Evolutionary conservation across 768 basidiomycete species (phyloP), one percentile per base, ranked within the genome.

Genomic region (Tylopilus felleus): DNA sequence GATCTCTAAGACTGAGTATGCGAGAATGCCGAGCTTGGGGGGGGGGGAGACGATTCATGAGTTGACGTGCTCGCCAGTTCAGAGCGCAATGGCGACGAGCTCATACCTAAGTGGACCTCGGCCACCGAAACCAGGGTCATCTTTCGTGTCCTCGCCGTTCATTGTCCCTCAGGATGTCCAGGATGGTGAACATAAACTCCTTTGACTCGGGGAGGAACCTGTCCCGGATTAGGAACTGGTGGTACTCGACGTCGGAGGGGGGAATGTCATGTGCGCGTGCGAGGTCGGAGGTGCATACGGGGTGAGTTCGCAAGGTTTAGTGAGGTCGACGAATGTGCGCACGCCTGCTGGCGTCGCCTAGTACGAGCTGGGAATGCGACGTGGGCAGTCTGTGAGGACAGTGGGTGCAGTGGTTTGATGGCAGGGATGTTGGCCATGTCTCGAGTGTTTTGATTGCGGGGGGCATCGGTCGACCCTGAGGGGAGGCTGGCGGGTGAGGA

Each of bases 321-420:
- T 91, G 63, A 91, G 81, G 73, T 91, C 89, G 67, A 90, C 84
- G 69, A 90, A 90, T 5, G 88, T 89, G 55, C 86, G 84, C 8
- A 89, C 84, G 44, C 88, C 88, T 1, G 86, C 81, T 10, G 72
- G 77, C 0, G 87, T 89, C 0, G 87, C 88, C 89, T 88, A 91
- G 73, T 90, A 90, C 0, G 85, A 88, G 70, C 90, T 91, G n/a
- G 86, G 86, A 63, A 90, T 83, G 27, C 88, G 88, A 1, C 85
- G 81, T 0, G 72, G 65, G 16, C 48, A 58, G 43, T 56, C 48
- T 0, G 60, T 56, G 57, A 35, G 16, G 45, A 62, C n/a, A n/a
- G n/a, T 46, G 50, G 53, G 59, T 0, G 65, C 44, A 55, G 49
- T 35, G 13, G 28, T 8, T 52, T 33, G 39, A 59, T 49, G 44